A percentile compares a stretch with the other conserved stretches of the same genome.
phyloP scores from a whole-genome alignment of 1,139 yeast genomes.

The Pichia sp. region DNA sequence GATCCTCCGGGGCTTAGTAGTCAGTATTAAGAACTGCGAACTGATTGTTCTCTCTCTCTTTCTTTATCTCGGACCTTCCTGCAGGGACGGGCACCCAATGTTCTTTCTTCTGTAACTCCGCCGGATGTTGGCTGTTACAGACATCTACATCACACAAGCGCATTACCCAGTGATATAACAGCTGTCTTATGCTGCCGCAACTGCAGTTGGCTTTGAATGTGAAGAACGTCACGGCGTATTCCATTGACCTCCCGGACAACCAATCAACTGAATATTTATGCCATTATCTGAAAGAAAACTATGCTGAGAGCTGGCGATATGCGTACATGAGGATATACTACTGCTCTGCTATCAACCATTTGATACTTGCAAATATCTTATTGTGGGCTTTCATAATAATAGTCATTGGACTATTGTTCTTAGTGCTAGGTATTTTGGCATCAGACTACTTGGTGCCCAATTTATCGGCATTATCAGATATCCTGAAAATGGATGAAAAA shows the following conservation, averaged over 20 bases:
- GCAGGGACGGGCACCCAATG: too few species aligned
- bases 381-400: constrained; percentile 5
- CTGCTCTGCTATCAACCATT: constrained; percentile 11
- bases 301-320: constrained; percentile 13
- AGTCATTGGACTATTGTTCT: constrained; percentile 8
- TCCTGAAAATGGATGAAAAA: constrained; percentile 62
- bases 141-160: too few species aligned
- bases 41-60: too few species aligned
- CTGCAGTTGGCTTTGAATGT: too few species aligned
- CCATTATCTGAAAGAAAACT: constrained; percentile 7
- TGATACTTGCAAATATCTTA: constrained; percentile 6
- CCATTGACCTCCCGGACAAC: constrained; percentile 13
- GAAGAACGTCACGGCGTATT: too few species aligned
- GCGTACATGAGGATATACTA: constrained; percentile 17
- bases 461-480: constrained; percentile 51
- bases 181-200: too few species aligned
- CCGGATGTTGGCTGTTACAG: too few species aligned
- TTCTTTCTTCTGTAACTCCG: too few species aligned
- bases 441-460: constrained; percentile 74
- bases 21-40: too few species aligned
- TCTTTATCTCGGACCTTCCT: too few species aligned
- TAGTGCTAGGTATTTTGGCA: constrained; percentile 60
- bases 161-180: too few species aligned
- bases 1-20: too few species aligned
- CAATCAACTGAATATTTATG: constrained; percentile 12